phyloP scores from a whole-genome alignment of 2,329 filamentous ascomycete species.

The Neonectria sp. region DNA sequence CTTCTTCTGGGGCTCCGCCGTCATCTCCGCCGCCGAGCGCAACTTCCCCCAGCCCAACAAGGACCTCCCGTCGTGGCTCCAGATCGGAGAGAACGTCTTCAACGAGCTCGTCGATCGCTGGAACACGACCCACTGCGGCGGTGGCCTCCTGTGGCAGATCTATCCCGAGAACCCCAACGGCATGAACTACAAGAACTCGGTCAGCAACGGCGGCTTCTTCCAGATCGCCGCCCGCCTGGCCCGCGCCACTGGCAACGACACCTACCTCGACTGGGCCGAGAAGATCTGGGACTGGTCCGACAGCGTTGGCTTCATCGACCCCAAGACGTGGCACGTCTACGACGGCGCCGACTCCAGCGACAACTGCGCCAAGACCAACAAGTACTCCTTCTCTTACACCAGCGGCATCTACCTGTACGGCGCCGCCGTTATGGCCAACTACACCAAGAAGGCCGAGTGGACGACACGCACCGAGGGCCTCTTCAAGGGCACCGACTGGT shows the following conservation, averaged over 20 bases:
- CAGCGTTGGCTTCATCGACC: constrained; percentile 70
- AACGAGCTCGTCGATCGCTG: constrained; percentile 79
- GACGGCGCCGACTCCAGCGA: constrained; percentile 72
- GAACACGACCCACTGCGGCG: constrained; percentile 77
- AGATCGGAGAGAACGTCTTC: constrained; percentile 80
- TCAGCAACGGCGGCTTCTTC: constrained; percentile 88
- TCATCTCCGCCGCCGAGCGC: constrained; percentile 78
- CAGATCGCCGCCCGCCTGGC: constrained; percentile 84
- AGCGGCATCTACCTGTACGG: constrained; percentile 77
- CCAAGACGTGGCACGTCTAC: constrained; percentile 66
- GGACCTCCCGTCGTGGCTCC: constrained; percentile 73
- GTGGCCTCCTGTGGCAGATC: constrained; percentile 88
- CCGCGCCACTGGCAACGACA: constrained; percentile 76
- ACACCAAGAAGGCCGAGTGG: constrained; percentile 70
- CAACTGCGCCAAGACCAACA: constrained; percentile 69
- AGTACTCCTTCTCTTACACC: constrained; percentile 75
- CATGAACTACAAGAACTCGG: constrained; percentile 86
- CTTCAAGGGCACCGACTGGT: constrained; percentile 66
- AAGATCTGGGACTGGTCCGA: constrained; percentile 78
- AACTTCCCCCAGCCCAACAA: constrained; percentile 75
- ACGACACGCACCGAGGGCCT: constrained; percentile 66
- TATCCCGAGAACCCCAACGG: constrained; percentile 80
- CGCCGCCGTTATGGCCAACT: constrained; percentile 74
- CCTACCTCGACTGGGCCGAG: constrained; percentile 76
- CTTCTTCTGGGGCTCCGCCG: constrained; percentile 80